A percentile compares a stretch with the other conserved stretches of the same genome.
Evolutionary conservation across 768 basidiomycete genomes (phyloP).

Genomic region (Cubamyces lactineus): DNA sequence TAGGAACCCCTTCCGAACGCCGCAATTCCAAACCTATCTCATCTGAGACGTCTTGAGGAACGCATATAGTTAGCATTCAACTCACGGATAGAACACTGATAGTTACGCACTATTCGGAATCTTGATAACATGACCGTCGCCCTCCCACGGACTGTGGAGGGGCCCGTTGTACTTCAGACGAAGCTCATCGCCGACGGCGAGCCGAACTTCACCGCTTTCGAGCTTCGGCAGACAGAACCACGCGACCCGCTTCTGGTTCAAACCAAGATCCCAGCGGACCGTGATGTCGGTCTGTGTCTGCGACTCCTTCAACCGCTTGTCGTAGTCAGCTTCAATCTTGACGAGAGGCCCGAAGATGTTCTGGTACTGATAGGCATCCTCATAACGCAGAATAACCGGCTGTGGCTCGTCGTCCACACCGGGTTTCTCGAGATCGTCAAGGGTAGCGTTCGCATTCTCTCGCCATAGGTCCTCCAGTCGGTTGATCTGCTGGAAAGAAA

Average conservation of each 20-base stretch:
- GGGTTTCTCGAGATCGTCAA: constrained; percentile 96
- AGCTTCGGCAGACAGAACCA: constrained; percentile 97
- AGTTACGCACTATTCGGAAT: constrained; percentile 89
- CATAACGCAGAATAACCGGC: constrained; percentile 86
- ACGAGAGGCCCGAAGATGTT: constrained; percentile 99
- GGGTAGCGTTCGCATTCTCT: constrained; percentile 90
- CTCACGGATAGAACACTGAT: background rate
- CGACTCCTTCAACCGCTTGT: constrained; percentile 96
- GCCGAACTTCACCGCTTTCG: constrained; percentile 95
- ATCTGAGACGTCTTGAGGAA: constrained; percentile 84
- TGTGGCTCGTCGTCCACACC: constrained; percentile 99
- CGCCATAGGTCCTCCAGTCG: constrained; percentile 98
- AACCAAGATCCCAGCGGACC: constrained; percentile 95
- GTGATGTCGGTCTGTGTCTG: constrained; percentile 98
- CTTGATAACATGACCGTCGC: constrained; percentile 98
- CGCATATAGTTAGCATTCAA: constrained; percentile 1
- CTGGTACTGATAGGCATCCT: constrained; percentile 99
- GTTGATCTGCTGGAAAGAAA: constrained; percentile 96
- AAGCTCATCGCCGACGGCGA: constrained; percentile 96
- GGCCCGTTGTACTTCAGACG: constrained; percentile 88
- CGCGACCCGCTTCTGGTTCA: constrained; percentile 99
- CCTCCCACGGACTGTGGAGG: constrained; percentile 93
- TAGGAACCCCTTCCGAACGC: constrained; percentile 89
- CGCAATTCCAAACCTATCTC: constrained; percentile 95
- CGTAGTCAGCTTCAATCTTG: constrained; percentile 99